phyloP scores from a whole-genome alignment of 352 stramenopile species.

The Globisporangium megalacanthum region DNA sequence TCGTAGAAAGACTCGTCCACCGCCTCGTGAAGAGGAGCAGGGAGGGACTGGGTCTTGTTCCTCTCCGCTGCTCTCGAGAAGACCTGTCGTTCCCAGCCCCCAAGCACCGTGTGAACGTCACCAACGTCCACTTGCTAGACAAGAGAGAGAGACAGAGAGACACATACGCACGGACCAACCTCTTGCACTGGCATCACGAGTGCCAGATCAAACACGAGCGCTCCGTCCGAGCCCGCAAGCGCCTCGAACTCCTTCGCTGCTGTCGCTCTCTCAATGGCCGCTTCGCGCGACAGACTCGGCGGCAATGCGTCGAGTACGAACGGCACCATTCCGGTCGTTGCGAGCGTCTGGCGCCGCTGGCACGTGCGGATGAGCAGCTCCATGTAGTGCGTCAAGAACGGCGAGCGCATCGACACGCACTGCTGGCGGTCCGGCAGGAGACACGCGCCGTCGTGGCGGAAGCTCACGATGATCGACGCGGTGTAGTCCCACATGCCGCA shows the following conservation, averaged over 20 bases:
- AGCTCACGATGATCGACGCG: slow-evolving; percentile 94
- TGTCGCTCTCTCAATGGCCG: slow-evolving; percentile 72
- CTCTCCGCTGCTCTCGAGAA: slow-evolving; percentile 9
- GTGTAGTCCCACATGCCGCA: slow-evolving; percentile 98
- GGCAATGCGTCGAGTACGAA: slow-evolving; percentile 92
- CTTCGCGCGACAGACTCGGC: slow-evolving; percentile 40
- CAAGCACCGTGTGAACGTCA: not conserved
- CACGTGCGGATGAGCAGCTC: slow-evolving; percentile 92
- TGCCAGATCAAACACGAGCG: slow-evolving; percentile 91
- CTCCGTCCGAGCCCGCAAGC: slow-evolving; percentile 88
- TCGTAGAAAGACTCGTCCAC: slow-evolving; percentile 33
- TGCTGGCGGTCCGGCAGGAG: slow-evolving; percentile 91
- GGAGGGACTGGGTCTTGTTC: not conserved
- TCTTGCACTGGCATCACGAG: slow-evolving; percentile 71
- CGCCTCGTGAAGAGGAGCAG: not conserved
- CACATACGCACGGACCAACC: slow-evolving; percentile 10
- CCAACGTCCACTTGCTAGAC: not conserved
- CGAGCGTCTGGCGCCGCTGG: slow-evolving; percentile 89
- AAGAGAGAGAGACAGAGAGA: slow-evolving; percentile 1
- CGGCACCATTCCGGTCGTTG: slow-evolving; percentile 96
- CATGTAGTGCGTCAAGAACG: slow-evolving; percentile 86
- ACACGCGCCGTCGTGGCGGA: slow-evolving; percentile 70
- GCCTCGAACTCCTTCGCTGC: slow-evolving; percentile 87
- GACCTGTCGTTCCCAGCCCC: not conserved
- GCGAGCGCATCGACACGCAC: slow-evolving; percentile 64